Percentiles rank a stretch among this genome's conserved stretches.
Evolutionary conservation across 2,329 filamentous ascomycete species (phyloP).

Genomic region (Knufia petricola): DNA sequence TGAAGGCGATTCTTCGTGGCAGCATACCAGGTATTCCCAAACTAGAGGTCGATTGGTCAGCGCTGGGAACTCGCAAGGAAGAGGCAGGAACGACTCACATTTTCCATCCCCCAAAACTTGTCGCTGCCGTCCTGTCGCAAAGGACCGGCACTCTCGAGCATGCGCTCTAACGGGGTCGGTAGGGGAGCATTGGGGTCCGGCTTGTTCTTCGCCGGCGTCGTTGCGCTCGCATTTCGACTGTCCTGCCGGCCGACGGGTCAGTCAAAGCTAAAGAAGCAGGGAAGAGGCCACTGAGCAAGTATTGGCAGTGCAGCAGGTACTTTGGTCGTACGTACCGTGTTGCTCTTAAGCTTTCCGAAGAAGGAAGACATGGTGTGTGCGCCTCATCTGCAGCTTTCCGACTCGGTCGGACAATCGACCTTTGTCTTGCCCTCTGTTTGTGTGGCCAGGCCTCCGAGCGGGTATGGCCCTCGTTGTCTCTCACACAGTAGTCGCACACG

Average conservation of each 20-base stretch:
- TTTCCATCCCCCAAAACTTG: conserved; percentile 97
- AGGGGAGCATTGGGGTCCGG: conserved; percentile 46
- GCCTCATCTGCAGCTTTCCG: conserved; percentile 22
- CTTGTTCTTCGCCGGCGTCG: conserved; percentile 42
- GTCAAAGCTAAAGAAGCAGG: neutral
- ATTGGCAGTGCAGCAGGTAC: neutral
- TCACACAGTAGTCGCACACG: neutral
- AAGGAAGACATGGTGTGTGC: conserved; percentile 40
- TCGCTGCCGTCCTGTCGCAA: conserved; percentile 82
- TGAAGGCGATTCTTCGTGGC: conserved; percentile 17
- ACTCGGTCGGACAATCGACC: conserved; percentile 7
- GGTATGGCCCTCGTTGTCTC: neutral
- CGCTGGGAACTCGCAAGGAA: conserved; percentile 15
- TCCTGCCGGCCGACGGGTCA: conserved; percentile 12
- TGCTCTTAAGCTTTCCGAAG: conserved; percentile 45
- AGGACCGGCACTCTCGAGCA: conserved; percentile 72
- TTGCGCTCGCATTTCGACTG: conserved; percentile 30
- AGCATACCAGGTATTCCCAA: conserved; percentile 89
- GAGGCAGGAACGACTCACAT: conserved; percentile 58
- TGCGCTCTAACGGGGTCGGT: conserved; percentile 56
- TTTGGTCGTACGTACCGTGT: conserved; percentile 13
- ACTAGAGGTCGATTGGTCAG: conserved; percentile 47
- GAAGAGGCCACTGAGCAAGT: neutral
- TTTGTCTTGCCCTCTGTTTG: neutral
- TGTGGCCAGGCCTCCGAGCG: neutral